Conservation (phyloP, 768 basidiomycete genomes). For the Lactifluus pinguis region DNA sequence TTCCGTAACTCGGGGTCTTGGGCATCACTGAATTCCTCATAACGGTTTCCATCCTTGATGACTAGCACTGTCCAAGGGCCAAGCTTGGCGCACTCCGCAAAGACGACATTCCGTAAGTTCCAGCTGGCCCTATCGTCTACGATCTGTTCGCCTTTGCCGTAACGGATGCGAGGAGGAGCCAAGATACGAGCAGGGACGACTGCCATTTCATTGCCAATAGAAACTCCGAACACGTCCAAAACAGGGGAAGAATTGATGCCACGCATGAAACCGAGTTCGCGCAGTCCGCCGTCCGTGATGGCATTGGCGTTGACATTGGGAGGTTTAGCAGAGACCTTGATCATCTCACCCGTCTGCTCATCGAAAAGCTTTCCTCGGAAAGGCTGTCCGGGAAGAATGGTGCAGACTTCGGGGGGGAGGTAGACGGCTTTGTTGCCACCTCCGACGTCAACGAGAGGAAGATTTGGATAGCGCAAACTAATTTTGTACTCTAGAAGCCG, state of each 20-base stretch:
- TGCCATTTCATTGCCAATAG: slow-evolving; percentile 40
- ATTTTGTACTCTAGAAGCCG: slow-evolving; percentile 34
- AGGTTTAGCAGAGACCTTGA: slow-evolving; percentile 39
- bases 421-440: slow-evolving; percentile 33
- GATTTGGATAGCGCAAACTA: slow-evolving; percentile 28
- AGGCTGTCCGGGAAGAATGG: slow-evolving; percentile 35
- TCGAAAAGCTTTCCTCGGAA: slow-evolving; percentile 46
- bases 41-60: slow-evolving; percentile 45
- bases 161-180: slow-evolving; percentile 34
- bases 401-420: slow-evolving; percentile 42
- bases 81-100: slow-evolving; percentile 47
- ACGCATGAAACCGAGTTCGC: slow-evolving; percentile 33
- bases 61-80: slow-evolving; percentile 61
- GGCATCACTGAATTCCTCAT: slow-evolving; percentile 51
- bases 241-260: slow-evolving; percentile 24
- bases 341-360: slow-evolving; percentile 45
- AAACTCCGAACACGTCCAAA: slow-evolving; percentile 37
- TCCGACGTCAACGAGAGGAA: slow-evolving; percentile 41
- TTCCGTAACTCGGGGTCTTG: slow-evolving; percentile 44
- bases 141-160: slow-evolving; percentile 26
- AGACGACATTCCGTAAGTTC: slow-evolving; percentile 51
- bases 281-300: slow-evolving; percentile 36
- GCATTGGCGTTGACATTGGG: slow-evolving; percentile 41
- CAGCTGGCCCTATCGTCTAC: slow-evolving; percentile 43
- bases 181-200: slow-evolving; percentile 48